phyloP scores from a whole-genome alignment of 202 grass and related monocot species.

The Tripidium arundinaceum region DNA sequence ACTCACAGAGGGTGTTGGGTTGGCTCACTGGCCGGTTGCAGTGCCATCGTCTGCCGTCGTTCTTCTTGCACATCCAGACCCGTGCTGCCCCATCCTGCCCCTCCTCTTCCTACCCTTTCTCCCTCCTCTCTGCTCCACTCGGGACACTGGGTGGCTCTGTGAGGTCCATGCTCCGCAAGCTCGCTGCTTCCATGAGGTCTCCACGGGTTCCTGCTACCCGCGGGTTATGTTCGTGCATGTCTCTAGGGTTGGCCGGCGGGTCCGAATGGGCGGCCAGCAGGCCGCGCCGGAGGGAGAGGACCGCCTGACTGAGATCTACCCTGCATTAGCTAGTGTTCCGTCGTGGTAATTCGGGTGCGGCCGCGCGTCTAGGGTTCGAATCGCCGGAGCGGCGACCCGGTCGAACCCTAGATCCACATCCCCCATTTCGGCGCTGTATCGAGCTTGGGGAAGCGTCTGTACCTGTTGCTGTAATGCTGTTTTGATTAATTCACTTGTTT shows the following conservation, averaged over 20 bases:
- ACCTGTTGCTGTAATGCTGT: neutral
- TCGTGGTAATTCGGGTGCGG: conserved; percentile 26
- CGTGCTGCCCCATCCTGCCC: neutral
- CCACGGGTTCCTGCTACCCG: neutral
- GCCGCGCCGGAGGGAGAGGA: too few relatives aligned
- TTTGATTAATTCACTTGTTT: conserved; percentile 1
- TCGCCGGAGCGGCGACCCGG: neutral
- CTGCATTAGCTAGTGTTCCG: conserved; percentile 9
- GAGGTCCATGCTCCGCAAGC: neutral
- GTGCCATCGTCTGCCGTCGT: conserved; percentile 52
- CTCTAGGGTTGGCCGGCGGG: conserved; percentile 21
- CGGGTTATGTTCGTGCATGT: neutral
- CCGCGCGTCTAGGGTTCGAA: conserved; percentile 16
- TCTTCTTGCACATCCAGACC: conserved; percentile 56
- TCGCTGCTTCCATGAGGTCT: neutral
- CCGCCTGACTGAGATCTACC: neutral
- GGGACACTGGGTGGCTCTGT: neutral
- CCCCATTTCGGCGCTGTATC: neutral
- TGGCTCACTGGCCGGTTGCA: conserved; percentile 44
- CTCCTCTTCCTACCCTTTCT: neutral
- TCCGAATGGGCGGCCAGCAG: neutral
- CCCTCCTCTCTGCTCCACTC: neutral
- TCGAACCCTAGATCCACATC: conserved; percentile 35
- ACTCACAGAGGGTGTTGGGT: conserved; percentile 45
- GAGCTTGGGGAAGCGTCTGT: neutral